These are phyloP conservation scores for Cystofilobasidium bisporidii DNA, from an alignment of 768 basidiomycete species.

Conservation along the genomic window DNA sequence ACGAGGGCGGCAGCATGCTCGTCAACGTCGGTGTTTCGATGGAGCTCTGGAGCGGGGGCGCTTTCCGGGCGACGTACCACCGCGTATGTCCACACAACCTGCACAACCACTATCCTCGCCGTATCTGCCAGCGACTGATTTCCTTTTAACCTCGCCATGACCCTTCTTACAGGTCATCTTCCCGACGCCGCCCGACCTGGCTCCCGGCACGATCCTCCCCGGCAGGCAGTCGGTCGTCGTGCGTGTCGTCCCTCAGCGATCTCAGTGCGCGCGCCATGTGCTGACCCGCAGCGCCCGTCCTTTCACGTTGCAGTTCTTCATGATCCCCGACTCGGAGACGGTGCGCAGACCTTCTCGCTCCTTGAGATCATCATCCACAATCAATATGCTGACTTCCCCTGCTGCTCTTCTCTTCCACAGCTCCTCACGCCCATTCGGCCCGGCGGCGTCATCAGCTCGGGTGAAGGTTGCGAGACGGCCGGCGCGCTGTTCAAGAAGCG, in stretches of 20 bases:
- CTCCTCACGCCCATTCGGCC: constrained; percentile 7
- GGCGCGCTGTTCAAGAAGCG: constrained; percentile 6
- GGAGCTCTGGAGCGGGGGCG: constrained; percentile 10
- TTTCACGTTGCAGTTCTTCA: background rate
- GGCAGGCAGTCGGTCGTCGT: constrained; percentile 10
- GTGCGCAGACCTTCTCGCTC: too few relatives aligned
- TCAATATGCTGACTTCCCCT: too few relatives aligned
- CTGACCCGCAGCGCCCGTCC: background rate
- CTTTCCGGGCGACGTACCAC: constrained; percentile 9
- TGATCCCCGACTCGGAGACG: constrained; percentile 1
- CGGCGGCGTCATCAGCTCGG: background rate
- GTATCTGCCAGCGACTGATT: too few relatives aligned
- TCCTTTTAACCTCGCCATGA: too few relatives aligned
- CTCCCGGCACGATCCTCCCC: background rate
- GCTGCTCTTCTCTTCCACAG: background rate
- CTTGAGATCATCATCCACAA: too few relatives aligned
- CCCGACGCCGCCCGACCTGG: background rate
- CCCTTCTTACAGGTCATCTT: constrained; percentile 9
- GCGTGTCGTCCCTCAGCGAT: background rate
- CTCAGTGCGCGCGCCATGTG: background rate
- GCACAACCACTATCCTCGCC: too few relatives aligned
- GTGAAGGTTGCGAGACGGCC: constrained; percentile 3
- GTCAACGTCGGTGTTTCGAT: constrained; percentile 10
- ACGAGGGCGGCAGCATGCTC: background rate
- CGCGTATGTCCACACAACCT: background rate